Evolutionary conservation across 345 rosid genomes (phyloP).

Genomic region (Citrus trifoliata): DNA sequence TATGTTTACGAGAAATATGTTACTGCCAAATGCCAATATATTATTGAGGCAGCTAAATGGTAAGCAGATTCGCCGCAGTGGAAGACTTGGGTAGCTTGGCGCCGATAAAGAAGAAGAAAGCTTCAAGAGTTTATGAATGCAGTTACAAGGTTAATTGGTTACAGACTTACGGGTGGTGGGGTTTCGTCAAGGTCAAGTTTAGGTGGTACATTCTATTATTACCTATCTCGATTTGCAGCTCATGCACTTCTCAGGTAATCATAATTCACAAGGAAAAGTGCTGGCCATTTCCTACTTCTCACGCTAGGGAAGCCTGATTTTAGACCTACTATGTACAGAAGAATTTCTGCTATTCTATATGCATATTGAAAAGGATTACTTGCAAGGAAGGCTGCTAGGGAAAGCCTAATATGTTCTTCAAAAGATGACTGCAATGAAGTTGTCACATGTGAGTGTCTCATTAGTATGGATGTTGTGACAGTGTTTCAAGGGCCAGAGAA

Average conservation of each 20-base stretch:
- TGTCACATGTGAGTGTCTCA: constrained; percentile 77
- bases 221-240: not conserved
- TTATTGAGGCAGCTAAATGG: too few species aligned
- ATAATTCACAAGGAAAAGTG: too few species aligned
- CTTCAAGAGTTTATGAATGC: not conserved
- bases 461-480: constrained; percentile 73
- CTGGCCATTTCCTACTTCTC: too few species aligned
- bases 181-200: not conserved
- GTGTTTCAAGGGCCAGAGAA: constrained; percentile 71
- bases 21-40: too few species aligned
- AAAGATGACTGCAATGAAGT: constrained; percentile 69
- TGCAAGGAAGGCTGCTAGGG: constrained; percentile 58
- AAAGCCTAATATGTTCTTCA: constrained; percentile 58
- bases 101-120: not conserved
- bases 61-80: too few species aligned
- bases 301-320: too few species aligned
- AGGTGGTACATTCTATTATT: not conserved
- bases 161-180: not conserved
- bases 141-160: not conserved
- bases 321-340: too few species aligned
- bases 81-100: not conserved
- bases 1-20: too few species aligned
- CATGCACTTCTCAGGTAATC: not conserved
- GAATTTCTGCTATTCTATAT: too few species aligned
- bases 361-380: too few species aligned